phyloP scores from a whole-genome alignment of 2,329 filamentous ascomycete genomes.

The Phialophora tarda region DNA sequence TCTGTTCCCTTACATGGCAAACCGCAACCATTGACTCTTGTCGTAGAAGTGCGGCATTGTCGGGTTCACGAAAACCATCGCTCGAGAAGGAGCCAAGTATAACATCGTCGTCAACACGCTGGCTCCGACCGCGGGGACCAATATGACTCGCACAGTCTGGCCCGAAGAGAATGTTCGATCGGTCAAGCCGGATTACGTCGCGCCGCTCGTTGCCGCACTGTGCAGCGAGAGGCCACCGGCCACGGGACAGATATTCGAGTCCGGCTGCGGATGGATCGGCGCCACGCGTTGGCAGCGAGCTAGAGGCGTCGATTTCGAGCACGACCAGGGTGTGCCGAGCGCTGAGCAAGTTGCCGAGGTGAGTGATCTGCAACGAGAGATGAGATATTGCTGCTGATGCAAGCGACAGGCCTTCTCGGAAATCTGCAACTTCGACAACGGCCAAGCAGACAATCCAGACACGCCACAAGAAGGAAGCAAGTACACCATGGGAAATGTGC shows the following conservation, averaged over 20 bases:
- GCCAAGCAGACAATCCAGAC: conserved; percentile 83
- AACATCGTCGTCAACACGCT: conserved; percentile 98
- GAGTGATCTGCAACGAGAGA: conserved; percentile 28
- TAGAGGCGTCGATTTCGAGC: conserved; percentile 44
- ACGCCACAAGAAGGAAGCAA: conserved; percentile 76
- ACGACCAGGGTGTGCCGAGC: conserved; percentile 40
- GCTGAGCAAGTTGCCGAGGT: conserved; percentile 42
- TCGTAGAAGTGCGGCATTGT: conserved; percentile 83
- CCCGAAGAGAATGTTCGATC: conserved; percentile 98
- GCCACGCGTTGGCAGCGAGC: conserved; percentile 66
- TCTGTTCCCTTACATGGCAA: conserved; percentile 36
- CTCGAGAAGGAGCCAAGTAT: conserved; percentile 92
- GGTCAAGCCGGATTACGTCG: conserved; percentile 94
- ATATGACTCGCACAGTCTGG: conserved; percentile 92
- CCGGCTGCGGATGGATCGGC: conserved; percentile 89
- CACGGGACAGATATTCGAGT: conserved; percentile 89
- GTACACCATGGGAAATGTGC: conserved; percentile 83
- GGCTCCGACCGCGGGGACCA: conserved; percentile 93
- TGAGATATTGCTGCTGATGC: conserved; percentile 40
- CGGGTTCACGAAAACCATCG: conserved; percentile 89
- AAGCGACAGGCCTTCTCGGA: conserved; percentile 69
- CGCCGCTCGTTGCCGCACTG: conserved; percentile 85
- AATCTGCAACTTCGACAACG: conserved; percentile 86
- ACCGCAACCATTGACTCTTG: conserved; percentile 18
- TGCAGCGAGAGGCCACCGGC: conserved; percentile 84